These are phyloP conservation scores for Vaccinium corymbosum DNA, from an alignment of 148 eudicot genomes.

Conservation along the genomic window DNA sequence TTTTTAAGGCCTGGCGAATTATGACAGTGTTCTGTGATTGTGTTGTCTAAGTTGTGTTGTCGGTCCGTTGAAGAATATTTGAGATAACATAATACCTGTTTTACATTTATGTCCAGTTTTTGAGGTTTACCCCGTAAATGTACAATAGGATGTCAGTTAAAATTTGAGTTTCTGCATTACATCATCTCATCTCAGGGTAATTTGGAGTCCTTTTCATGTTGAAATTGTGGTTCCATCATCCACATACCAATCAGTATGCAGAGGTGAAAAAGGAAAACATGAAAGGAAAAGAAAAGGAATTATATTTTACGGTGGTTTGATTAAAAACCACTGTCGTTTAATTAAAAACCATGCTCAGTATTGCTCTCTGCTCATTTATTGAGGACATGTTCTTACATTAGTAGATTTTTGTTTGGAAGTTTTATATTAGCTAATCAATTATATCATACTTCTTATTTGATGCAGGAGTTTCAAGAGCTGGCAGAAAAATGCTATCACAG, in stretches of 20 bases:
- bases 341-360: neutral
- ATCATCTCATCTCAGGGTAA: too few species aligned
- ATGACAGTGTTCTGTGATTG: neutral
- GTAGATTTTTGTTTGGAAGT: neutral
- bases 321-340: neutral
- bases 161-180: too few species aligned
- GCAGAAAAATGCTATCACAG: constrained; percentile 63
- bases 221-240: too few species aligned
- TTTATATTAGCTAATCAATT: neutral
- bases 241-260: neutral
- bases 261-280: neutral
- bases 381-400: neutral
- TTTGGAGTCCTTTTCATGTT: too few species aligned
- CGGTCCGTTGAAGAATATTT: too few species aligned
- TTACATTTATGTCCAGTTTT: neutral
- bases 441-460: neutral
- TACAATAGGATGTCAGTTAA: too few species aligned
- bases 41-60: neutral
- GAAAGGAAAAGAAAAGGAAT: neutral
- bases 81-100: too few species aligned
- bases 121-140: too few species aligned
- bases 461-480: constrained; percentile 77
- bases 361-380: neutral
- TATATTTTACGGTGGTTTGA: neutral
- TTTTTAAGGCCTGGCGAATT: neutral